Conservation (phyloP, 2,329 filamentous ascomycete genomes). For the Stachybotrys echinatus region DNA sequence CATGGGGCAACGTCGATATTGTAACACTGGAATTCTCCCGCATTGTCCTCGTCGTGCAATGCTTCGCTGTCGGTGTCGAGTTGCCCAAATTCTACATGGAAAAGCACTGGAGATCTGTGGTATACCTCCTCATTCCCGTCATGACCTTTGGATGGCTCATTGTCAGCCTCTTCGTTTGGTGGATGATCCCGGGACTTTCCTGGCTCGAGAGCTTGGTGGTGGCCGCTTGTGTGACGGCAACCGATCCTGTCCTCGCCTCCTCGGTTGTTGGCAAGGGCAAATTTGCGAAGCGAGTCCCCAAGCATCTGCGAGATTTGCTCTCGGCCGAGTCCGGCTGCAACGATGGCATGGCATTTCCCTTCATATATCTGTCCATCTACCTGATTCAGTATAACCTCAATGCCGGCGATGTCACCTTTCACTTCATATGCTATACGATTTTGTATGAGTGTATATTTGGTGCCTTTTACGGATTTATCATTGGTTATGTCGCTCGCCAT, state of each 20-base stretch:
- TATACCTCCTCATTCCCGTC: conserved; percentile 82
- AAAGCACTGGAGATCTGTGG: conserved; percentile 89
- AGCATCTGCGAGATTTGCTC: conserved; percentile 90
- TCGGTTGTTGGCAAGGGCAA: conserved; percentile 99
- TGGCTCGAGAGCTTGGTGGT: conserved; percentile 88
- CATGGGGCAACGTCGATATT: conserved; percentile 80
- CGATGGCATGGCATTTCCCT: conserved; percentile 99
- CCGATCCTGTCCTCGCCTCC: conserved; percentile 92
- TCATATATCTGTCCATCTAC: conserved; percentile 89
- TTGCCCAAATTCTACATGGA: conserved; percentile 96
- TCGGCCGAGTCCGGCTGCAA: conserved; percentile 98
- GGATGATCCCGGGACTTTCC: conserved; percentile 69
- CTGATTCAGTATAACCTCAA: conserved; percentile 75
- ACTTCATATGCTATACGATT: conserved; percentile 87
- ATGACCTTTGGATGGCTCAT: conserved; percentile 97
- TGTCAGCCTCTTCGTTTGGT: conserved; percentile 92
- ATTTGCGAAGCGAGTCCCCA: conserved; percentile 94
- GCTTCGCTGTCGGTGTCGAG: conserved; percentile 87
- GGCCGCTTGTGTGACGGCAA: conserved; percentile 93
- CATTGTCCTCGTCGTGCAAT: conserved; percentile 86
- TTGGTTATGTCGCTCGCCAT: conserved; percentile 88
- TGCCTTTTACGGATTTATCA: conserved; percentile 75
- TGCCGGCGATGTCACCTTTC: conserved; percentile 63
- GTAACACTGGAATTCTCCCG: conserved; percentile 86
- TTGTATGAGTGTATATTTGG: conserved; percentile 96